A percentile compares a stretch with the other conserved stretches of the same genome.
Conservation (phyloP, 305 asterid genomes). For the Plantago rigida region DNA sequence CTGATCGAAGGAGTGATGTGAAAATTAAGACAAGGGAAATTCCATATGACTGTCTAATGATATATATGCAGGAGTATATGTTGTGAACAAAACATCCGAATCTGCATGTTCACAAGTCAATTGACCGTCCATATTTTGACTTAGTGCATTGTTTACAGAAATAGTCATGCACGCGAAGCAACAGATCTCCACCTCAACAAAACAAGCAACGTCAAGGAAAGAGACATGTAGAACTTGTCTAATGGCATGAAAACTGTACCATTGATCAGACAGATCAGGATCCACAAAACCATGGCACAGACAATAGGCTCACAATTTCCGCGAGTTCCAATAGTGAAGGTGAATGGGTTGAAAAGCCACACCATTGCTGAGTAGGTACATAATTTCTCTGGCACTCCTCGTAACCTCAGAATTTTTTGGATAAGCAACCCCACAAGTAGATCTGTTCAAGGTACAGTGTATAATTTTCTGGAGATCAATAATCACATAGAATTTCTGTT, state of each 20-base stretch:
- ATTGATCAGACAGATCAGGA: slow-evolving; percentile 62
- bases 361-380: slow-evolving; percentile 49
- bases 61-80: too few relatives aligned
- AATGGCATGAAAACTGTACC: slow-evolving; percentile 40
- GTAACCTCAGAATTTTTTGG: slow-evolving; percentile 56
- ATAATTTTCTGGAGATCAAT: slow-evolving; percentile 17
- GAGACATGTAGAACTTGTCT: background rate
- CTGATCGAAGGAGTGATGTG: too few relatives aligned
- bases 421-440: slow-evolving; percentile 74
- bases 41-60: too few relatives aligned
- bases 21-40: too few relatives aligned
- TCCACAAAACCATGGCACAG: slow-evolving; percentile 81
- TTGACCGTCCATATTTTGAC: too few relatives aligned
- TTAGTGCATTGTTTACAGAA: too few relatives aligned
- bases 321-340: slow-evolving; percentile 93
- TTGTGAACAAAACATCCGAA: too few relatives aligned
- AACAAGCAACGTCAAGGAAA: slow-evolving; percentile 10
- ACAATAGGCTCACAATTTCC: slow-evolving; percentile 87
- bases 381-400: slow-evolving; percentile 63
- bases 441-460: slow-evolving; percentile 44
- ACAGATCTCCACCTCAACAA: slow-evolving; percentile 9
- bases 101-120: too few relatives aligned
- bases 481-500: too few relatives aligned
- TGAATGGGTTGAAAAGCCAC: slow-evolving; percentile 92
- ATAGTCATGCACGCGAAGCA: slow-evolving; percentile 18